A percentile compares a stretch with the other conserved stretches of the same genome.
These are phyloP conservation scores for Pichia deserticola DNA, from an alignment of 805 yeast species.

Conservation along the genomic window DNA sequence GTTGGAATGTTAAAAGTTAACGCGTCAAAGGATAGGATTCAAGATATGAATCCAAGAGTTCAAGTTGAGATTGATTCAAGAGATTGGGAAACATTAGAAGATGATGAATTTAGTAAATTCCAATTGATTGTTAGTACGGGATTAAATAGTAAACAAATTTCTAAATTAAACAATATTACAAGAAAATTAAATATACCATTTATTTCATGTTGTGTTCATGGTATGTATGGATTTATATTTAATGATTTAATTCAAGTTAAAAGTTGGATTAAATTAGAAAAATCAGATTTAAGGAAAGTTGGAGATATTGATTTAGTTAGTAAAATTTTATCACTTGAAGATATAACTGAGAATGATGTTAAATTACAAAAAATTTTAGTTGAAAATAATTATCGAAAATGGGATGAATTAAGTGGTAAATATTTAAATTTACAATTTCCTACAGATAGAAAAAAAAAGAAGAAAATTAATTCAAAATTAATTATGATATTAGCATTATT, in stretches of 20 bases:
- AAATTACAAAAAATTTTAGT: constrained; percentile 31
- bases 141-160: constrained; percentile 34
- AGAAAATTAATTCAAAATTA: constrained; percentile 44
- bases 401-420: constrained; percentile 19
- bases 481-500: constrained; percentile 56
- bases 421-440: constrained; percentile 12
- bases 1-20: constrained; percentile 51
- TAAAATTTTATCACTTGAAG: constrained; percentile 36
- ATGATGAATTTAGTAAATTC: constrained; percentile 43
- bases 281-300: constrained; percentile 40
- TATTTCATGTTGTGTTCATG: constrained; percentile 63
- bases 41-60: constrained; percentile 77
- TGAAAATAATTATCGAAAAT: constrained; percentile 31
- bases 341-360: constrained; percentile 27
- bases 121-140: constrained; percentile 76
- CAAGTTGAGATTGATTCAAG: constrained; percentile 27
- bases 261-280: constrained; percentile 45
- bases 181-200: constrained; percentile 56
- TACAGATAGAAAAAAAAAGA: constrained; percentile 31
- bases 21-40: constrained; percentile 48
- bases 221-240: constrained; percentile 76
- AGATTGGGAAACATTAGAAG: constrained; percentile 16
- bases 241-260: constrained; percentile 67
- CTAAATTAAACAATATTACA: constrained; percentile 45
- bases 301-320: constrained; percentile 40